Base-by-base conservation (phyloP, 495 filamentous ascomycete genomes). In the Collariella sp. region DNA sequence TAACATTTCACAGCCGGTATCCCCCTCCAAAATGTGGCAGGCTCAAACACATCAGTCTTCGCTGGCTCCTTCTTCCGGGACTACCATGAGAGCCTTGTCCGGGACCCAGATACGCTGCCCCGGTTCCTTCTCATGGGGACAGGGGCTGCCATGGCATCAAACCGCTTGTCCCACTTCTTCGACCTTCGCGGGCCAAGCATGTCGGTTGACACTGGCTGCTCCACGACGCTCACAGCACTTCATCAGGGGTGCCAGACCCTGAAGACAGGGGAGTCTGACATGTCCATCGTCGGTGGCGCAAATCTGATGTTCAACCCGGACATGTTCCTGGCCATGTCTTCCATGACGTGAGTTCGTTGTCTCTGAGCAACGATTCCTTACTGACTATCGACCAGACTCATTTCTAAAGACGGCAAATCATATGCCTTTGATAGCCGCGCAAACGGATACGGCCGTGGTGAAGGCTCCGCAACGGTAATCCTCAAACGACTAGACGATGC, bases 371-470 rank as follows among this genome's bases (percentile, higher is more conserved):
- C 13, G n/a, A 2, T 16, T 1, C 1, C 24, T 1, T 29, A 20
- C 26, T 51, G 22, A 47, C 46, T 13, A 35, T 5, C 23, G 10
- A 22, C 23, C 31, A 54, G 57, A 18, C 48, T 68, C 19, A 61
- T 72, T 9, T 61, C 70, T 24, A 65, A 66, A 16, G 58, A 63
- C 31, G 66, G 71, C 16, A 62, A 62, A 20, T 67, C 59, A 0
- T 65, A 70, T 43, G 70, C 71, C 2, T 75, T 72, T 40, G 81
- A 85, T 51, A 67, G 69, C 0, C 52, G 59, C 0, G 86, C 83
- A 0, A 72, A 85, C 60, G 86, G 86, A 0, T 89, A 84, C 62
- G 86, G 42, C 1, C 79, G 86, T 19, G 76, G 83, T 26, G 80
- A 78, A 18, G 73, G 87, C 3, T 79, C 67, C 0, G 76, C 68